phyloP scores from a whole-genome alignment of 192 early-diverging fungal species.

The Linnemannia elongata region DNA sequence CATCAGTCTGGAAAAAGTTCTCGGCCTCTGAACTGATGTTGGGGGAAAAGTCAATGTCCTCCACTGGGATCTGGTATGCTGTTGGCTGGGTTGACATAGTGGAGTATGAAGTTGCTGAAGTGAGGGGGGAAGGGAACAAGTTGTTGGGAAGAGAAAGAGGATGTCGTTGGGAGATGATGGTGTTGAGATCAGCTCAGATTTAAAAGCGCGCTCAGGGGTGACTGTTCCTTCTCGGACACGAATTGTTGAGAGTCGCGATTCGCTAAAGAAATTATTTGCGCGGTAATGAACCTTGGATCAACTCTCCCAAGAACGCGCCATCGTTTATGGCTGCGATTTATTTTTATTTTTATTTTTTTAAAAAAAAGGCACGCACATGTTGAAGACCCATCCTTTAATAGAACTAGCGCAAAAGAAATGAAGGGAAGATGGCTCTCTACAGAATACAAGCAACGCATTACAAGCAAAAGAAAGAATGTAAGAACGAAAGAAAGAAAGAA shows the following conservation, averaged over 20 bases:
- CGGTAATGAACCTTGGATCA: background rate
- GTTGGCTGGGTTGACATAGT: background rate
- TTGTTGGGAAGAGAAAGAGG: background rate
- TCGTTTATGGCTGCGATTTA: background rate
- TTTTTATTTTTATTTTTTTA: too few relatives aligned
- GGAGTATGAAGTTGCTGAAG: background rate
- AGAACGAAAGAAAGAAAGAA: too few relatives aligned
- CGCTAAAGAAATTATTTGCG: background rate
- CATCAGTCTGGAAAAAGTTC: slow-evolving; percentile 84
- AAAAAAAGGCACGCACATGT: background rate
- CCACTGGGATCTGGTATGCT: slow-evolving; percentile 38
- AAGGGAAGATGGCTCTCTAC: background rate
- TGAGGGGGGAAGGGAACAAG: background rate
- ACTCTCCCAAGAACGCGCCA: background rate
- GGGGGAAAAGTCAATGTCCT: slow-evolving; percentile 60
- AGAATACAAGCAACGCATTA: too few relatives aligned
- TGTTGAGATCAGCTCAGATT: background rate
- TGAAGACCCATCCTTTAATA: background rate
- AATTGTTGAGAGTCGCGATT: background rate
- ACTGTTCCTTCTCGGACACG: background rate
- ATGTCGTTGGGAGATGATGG: background rate
- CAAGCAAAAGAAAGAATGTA: too few relatives aligned
- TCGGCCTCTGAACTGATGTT: slow-evolving; percentile 70
- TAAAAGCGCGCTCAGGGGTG: background rate
- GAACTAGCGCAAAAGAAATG: background rate